Evolutionary conservation across 257 asterid species (phyloP), one percentile per base, ranked within the genome.

Genomic region (Thymus quinquecostatus): DNA sequence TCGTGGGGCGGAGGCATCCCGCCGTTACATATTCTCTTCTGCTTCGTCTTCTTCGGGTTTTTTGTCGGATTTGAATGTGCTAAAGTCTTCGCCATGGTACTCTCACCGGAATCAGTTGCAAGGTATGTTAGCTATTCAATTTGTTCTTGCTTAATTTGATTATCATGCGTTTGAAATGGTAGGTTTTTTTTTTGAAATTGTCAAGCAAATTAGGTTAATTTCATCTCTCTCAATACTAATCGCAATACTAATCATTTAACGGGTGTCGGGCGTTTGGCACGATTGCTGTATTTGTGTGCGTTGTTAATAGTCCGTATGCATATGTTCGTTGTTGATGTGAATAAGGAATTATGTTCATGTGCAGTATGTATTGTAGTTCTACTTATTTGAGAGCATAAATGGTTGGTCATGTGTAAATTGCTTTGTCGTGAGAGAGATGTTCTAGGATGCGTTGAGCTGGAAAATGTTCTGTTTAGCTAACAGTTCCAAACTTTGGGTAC

Each of bases 81-180:
- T 72, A 75, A 85, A 78, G 34, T 68, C 77, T 77, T 75, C 85
- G 27, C 73, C 74, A 3, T 38, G 53, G 75, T 3, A 2, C 72
- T 21, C 80, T 1, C 79, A 27, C 21, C 76, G 79, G 89, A 84
- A 79, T 33, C 63, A 68, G 44, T 78, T 77, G 38, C 78, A 66
- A 90, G 95, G 98, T 90, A 63, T 41, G 74, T 55, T 59, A 48
- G 41, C 1, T 38, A 38, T 38, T 38, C 41, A 38, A 59, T 28
- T 21, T 34, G 49, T 58, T 29, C 11, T 41, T 10, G 50, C n/a
- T 77, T 36, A 38, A 68, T 32, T 69, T 36, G 76, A 11, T 7
- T 63, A 0, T 43, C 33, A 38, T 27, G 66, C 12, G 44, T 33
- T n/a, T 59, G 64, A 34, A 21, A 6, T 33, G 57, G 21, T 21